Base-by-base conservation (phyloP, 2,329 filamentous ascomycete species). In the Ascochyta viciae-villosae region DNA sequence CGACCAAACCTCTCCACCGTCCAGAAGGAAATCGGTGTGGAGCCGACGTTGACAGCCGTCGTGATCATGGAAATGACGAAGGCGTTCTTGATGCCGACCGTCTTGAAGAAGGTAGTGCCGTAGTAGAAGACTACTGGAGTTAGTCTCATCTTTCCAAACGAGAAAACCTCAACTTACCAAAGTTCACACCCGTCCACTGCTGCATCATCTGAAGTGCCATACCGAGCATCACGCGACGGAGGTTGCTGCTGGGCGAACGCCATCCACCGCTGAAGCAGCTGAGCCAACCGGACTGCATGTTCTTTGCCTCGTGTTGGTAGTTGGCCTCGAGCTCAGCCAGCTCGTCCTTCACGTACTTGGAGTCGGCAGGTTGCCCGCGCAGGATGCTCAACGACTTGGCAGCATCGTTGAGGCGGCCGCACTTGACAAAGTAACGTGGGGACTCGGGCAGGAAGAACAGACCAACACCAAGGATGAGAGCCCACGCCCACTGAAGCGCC, bases 41-140 rank as follows among this genome's bases (percentile, higher is more conserved):
- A 94, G 78, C 79, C 83, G 60, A 95, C 90, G 80, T 96, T 96
- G 81, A 96, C 90, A 50, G 95, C 84, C 61, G 90, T 95, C 76
- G 91, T 94, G 80, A 96, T 85, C 72, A 96, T 83, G 55, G 88
- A 89, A 74, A 95, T 92, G 67, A 96, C 76, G 85, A 96, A 96
- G 39, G 85, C 82, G 82, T 96, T 89, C 59, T 74, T 65, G 69
- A 96, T 91, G 64, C 89, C 89, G 27, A 89, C 88, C 23, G 87
- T 87, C 78, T 89, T 78, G 80, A 96, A 90, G 86, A 96, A 96
- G 57, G 89, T 86, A 31, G 90, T 92, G 33, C 90, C 91, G 81
- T 77, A 81, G 68, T 79, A 78, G 58, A 75, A 68, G 47, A 70
- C 63, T 66, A 8, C 6, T 16, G 2, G 2, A 33, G 37, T 63